A percentile compares a stretch with the other conserved stretches of the same genome.
Conservation (phyloP, 2,329 filamentous ascomycete species). For the Penicillium sp. region DNA sequence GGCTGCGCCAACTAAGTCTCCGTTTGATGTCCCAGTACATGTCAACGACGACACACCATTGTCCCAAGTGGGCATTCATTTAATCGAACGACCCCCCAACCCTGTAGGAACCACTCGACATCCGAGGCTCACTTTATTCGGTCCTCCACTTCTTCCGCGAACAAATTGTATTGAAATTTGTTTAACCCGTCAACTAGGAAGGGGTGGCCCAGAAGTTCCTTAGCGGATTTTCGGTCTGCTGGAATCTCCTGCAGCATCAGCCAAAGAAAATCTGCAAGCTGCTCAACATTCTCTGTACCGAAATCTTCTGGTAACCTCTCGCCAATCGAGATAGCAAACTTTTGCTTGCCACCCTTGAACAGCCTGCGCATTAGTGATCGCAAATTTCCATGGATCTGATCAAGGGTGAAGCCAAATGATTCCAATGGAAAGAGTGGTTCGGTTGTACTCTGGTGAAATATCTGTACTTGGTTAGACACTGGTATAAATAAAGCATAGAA, state of each 20-base stretch:
- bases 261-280: slow-evolving; percentile 11
- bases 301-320: slow-evolving; percentile 12
- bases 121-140: too few relatives aligned
- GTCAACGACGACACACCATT: too few relatives aligned
- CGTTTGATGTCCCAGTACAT: too few relatives aligned
- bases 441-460: slow-evolving; percentile 9
- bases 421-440: slow-evolving; percentile 5
- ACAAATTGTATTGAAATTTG: too few relatives aligned
- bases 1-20: too few relatives aligned
- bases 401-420: slow-evolving; percentile 1
- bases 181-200: too few relatives aligned
- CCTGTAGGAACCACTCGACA: too few relatives aligned
- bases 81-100: too few relatives aligned
- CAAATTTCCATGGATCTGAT: slow-evolving; percentile 1
- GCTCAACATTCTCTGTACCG: slow-evolving; percentile 3
- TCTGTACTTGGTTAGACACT: slow-evolving; percentile 1
- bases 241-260: slow-evolving; percentile 9
- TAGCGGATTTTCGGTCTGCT: slow-evolving; percentile 7
- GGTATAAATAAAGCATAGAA: not conserved
- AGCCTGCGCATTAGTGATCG: not conserved
- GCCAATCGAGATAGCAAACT: slow-evolving; percentile 7
- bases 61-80: too few relatives aligned
- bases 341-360: slow-evolving; percentile 1
- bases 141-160: too few relatives aligned
- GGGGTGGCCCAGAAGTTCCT: slow-evolving; percentile 8